Evolutionary conservation across 495 filamentous ascomycete genomes (phyloP), one percentile per base, ranked within the genome.

Genomic region (Clavariopsis aquatica): DNA sequence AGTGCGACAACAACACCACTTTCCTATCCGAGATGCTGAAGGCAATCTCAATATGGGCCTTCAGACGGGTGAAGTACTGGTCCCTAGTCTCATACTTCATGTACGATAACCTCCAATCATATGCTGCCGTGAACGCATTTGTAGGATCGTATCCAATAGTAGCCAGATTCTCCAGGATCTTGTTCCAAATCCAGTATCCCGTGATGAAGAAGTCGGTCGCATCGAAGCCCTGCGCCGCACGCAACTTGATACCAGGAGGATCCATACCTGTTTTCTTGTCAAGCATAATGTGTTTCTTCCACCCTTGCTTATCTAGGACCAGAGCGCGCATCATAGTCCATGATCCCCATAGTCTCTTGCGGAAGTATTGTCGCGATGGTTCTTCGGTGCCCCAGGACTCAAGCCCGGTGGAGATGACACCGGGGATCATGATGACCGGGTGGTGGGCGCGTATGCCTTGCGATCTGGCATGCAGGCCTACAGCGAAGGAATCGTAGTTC

Each of bases 131-230:
- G 69, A 91, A 97, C 1, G 93, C 91, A 74, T 95, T 97, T 15
- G 90, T 94, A 28, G 94, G 92, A 69, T 98, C 95, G 76, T 98
- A 98, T 20, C 94, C 95, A 62, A 98, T 88, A 1, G 89, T 92
- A 0, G 94, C 94, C 52, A 98, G 79, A 70, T 98, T 98, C 72
- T 98, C 93, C 26, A 98, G 76, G 56, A 98, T 96, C 77, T 98
- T 98, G 70, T 89, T 96, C 94, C 95, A 98, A 63, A 98, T 97
- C 94, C 94, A 98, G 75, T 98, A 98, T 9, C 88, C 87, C 28
- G 84, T 90, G 69, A 90, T 89, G 73, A 92, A 92, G 76, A 98
- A 97, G 78, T 98, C 94, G n/a, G 94, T 92, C 8, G 94, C 95
- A 75, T 98, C 94, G 72, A 98, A 98, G 3, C 94, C 94, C 75